A percentile compares a stretch with the other conserved stretches of the same genome.
These are phyloP conservation scores for Euptelea pleiosperma DNA, from an alignment of 164 flowering plant genomes.

Conservation along the genomic window DNA sequence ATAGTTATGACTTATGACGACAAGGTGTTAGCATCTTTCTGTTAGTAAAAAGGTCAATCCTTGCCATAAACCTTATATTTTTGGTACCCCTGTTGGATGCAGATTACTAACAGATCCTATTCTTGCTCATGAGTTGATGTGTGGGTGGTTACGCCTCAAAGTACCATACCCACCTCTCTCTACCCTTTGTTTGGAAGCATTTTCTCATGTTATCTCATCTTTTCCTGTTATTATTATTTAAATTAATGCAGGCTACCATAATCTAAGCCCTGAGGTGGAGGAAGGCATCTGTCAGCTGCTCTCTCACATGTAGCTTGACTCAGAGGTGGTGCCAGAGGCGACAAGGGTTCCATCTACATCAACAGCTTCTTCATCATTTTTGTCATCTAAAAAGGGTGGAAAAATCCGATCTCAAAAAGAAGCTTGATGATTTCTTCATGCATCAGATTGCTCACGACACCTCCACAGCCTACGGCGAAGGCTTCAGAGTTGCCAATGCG, in stretches of 20 bases:
- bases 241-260: conserved; percentile 58
- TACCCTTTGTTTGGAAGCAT: not conserved
- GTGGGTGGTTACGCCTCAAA: conserved; percentile 90
- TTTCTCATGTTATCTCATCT: not conserved
- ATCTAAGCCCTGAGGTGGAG: conserved; percentile 78
- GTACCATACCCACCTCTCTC: conserved; percentile 24
- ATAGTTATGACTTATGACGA: no score
- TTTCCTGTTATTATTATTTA: not conserved
- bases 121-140: conserved; percentile 97
- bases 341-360: conserved; percentile 62
- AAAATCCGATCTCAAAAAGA: conserved; percentile 62
- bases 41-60: not conserved
- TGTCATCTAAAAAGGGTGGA: conserved; percentile 73
- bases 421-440: conserved; percentile 84
- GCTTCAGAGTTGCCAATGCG: conserved; percentile 75
- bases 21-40: not conserved
- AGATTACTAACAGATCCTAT: conserved; percentile 92
- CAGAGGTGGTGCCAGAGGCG: conserved; percentile 69
- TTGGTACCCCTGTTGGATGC: conserved; percentile 22
- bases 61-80: not conserved
- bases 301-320: conserved; percentile 93
- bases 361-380: conserved; percentile 48
- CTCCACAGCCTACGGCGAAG: conserved; percentile 87
- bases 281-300: conserved; percentile 96
- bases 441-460: conserved; percentile 83